These are phyloP conservation scores for Fusarium oligoseptatum DNA, from an alignment of 2,329 filamentous ascomycete genomes.

Conservation along the genomic window DNA sequence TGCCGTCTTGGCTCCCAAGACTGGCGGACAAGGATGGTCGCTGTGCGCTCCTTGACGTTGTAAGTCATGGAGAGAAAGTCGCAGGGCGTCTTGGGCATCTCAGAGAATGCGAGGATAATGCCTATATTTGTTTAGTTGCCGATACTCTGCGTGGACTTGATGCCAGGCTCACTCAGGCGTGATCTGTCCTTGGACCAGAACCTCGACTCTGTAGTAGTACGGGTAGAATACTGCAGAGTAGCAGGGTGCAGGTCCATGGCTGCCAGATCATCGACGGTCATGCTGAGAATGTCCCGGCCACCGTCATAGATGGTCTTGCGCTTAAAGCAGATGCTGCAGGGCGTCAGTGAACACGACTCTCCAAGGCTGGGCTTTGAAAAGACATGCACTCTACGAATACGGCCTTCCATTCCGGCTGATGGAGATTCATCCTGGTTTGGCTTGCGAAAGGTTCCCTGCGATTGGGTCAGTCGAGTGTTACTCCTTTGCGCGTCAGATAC, in stretches of 20 bases:
- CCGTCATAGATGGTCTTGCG: constrained; percentile 49
- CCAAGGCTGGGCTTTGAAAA: not conserved
- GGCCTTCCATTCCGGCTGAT: constrained; percentile 49
- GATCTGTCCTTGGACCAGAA: constrained; percentile 56
- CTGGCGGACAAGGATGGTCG: constrained; percentile 59
- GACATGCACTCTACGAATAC: constrained; percentile 53
- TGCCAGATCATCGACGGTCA: constrained; percentile 52
- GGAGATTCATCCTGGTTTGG: constrained; percentile 37
- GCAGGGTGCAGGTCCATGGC: constrained; percentile 55
- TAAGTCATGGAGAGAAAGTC: constrained; percentile 64
- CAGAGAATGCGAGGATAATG: constrained; percentile 60
- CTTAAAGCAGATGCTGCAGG: constrained; percentile 53
- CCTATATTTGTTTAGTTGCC: constrained; percentile 44
- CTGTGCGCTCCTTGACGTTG: constrained; percentile 53
- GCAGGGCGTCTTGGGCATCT: constrained; percentile 59
- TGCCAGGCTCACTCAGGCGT: constrained; percentile 48
- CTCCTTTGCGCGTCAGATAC: not conserved
- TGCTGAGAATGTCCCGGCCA: constrained; percentile 52
- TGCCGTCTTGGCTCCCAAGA: constrained; percentile 59
- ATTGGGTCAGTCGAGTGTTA: not conserved
- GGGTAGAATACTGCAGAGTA: constrained; percentile 55
- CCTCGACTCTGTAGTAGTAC: constrained; percentile 55
- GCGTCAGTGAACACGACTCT: constrained; percentile 7
- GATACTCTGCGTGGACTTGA: too few species aligned
- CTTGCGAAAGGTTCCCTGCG: constrained; percentile 45